These are phyloP conservation scores for Exserohilum rostratum DNA, from an alignment of 2,329 filamentous ascomycete genomes.

Conservation along the genomic window DNA sequence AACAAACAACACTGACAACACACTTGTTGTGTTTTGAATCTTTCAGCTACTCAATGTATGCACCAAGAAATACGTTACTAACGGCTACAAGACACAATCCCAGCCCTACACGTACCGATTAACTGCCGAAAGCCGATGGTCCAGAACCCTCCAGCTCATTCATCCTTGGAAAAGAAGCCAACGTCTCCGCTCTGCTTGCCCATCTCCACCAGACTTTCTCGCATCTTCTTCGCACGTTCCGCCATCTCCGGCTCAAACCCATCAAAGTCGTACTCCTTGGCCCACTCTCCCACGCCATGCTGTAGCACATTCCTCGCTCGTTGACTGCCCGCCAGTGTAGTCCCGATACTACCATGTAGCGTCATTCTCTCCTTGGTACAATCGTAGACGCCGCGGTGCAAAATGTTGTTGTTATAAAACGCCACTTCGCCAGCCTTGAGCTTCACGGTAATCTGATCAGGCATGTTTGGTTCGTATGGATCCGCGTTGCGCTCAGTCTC, in stretches of 20 bases:
- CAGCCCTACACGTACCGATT: too few relatives aligned
- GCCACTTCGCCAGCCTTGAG: slow-evolving; percentile 77
- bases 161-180: slow-evolving; percentile 57
- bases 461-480: slow-evolving; percentile 67
- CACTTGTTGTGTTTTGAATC: too few relatives aligned
- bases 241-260: slow-evolving; percentile 67
- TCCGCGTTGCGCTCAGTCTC: slow-evolving; percentile 69
- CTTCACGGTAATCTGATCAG: slow-evolving; percentile 68
- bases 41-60: too few relatives aligned
- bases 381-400: slow-evolving; percentile 74
- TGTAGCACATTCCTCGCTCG: slow-evolving; percentile 76
- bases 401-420: slow-evolving; percentile 90
- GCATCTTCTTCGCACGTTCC: slow-evolving; percentile 67
- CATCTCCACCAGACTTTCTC: slow-evolving; percentile 65
- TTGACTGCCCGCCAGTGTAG: slow-evolving; percentile 59
- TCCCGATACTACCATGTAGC: slow-evolving; percentile 74
- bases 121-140: too few relatives aligned
- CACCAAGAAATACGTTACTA: too few relatives aligned
- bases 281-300: slow-evolving; percentile 74
- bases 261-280: slow-evolving; percentile 63
- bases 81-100: too few relatives aligned
- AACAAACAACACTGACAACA: too few relatives aligned
- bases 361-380: slow-evolving; percentile 67
- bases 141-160: slow-evolving; percentile 21
- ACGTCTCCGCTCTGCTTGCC: slow-evolving; percentile 66